Evolutionary conservation across 2,329 filamentous ascomycete genomes (phyloP), one percentile per base, ranked within the genome.

Genomic region (Fusarium napiforme): DNA sequence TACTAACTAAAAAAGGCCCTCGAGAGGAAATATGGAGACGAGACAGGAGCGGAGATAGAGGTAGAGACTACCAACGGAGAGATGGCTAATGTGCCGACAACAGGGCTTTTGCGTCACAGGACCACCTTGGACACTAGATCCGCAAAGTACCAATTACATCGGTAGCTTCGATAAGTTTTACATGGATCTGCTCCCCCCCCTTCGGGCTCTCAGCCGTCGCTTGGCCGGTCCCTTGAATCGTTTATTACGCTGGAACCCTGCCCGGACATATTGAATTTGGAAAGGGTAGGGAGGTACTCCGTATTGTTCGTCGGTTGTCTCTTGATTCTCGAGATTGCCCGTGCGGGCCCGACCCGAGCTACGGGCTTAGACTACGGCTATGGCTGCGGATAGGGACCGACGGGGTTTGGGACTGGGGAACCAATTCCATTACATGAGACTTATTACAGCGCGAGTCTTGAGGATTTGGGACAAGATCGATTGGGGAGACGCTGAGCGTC

Each of bases 1-100:
- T 57, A 64, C 67, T 69, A 69, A 70, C 66, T 70, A 61, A 73
- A 73, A 73, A 73, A 64, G 63, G 71, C 66, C 59, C 56, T 71
- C 42, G 28, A 45, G 59, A 57, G 69, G 59, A 74, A 71, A 74
- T 66, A 64, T 61, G 61, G 71, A 40, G 71, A 64, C 63, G 45
- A 30, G 46, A 57, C 34, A 36, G 64, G 52, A 64, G 61, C 52
- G 67, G 64, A 52, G 61, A 56, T 39, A 19, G 28, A 74, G 37
- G 71, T 73, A 74, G 49, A 68, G 37, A 26, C 43, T 71, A 73
- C 71, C 39, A 47, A 59, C 43, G n/a, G 60, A 49, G 64, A 58
- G 70, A 58, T 60, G 59, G 60, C 43, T 53, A 57, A 36, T 56
- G 47, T 56, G 56, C 50, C 37, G 47, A 73, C 56, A 60, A 40